Evolutionary conservation across 2,329 filamentous ascomycete species (phyloP).

Genomic region (Aspergillus versicolor): DNA sequence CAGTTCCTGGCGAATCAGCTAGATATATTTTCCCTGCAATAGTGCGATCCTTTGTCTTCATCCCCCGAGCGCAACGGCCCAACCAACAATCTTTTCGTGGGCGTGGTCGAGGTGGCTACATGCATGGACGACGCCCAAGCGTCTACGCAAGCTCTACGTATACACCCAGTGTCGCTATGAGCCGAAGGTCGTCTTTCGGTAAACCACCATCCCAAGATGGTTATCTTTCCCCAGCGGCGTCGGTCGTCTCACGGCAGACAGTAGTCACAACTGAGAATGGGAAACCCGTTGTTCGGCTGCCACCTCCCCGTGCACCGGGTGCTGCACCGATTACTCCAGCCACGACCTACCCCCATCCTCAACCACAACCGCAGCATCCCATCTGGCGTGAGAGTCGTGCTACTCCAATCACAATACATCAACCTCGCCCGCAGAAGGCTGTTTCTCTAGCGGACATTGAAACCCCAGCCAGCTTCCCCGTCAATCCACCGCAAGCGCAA

Average conservation of each 20-base stretch:
- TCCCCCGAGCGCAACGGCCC: constrained; percentile 86
- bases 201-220: constrained; percentile 68
- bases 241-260: constrained; percentile 68
- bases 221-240: constrained; percentile 77
- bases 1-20: constrained; percentile 73
- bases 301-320: constrained; percentile 50
- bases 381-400: constrained; percentile 61
- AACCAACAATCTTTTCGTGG: constrained; percentile 78
- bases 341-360: constrained; percentile 30
- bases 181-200: constrained; percentile 77
- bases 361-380: constrained; percentile 55
- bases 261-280: constrained; percentile 58
- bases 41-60: constrained; percentile 96
- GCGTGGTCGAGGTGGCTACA: constrained; percentile 68
- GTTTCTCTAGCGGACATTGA: constrained; percentile 93
- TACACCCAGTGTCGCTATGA: constrained; percentile 83
- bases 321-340: constrained; percentile 19
- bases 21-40: constrained; percentile 88
- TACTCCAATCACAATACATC: constrained; percentile 74
- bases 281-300: constrained; percentile 79
- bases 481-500: constrained; percentile 61
- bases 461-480: constrained; percentile 65
- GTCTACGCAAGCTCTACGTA: constrained; percentile 77
- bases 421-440: constrained; percentile 90
- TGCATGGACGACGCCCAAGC: constrained; percentile 67